Conservation (phyloP, 2,329 filamentous ascomycete genomes). For the Colletotrichum godetiae region DNA sequence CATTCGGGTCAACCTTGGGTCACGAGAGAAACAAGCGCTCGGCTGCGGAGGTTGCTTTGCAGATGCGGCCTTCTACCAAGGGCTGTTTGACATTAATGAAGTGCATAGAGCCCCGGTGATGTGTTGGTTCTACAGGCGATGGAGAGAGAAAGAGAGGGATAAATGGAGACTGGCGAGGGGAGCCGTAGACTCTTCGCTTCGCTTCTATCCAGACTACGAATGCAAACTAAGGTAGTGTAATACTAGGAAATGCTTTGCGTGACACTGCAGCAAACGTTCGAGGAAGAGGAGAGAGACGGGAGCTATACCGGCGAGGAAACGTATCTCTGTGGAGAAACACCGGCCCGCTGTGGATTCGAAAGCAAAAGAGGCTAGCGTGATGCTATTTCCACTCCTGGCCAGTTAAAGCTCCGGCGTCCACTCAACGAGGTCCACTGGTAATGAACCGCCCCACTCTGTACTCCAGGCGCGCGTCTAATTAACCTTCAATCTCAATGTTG, state of each 20-base stretch:
- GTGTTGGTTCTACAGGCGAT: background rate
- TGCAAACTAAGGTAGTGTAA: background rate
- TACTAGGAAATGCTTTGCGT: background rate
- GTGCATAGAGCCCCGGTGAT: background rate
- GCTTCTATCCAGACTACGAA: background rate
- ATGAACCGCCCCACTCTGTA: conserved; percentile 1
- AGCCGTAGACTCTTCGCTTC: background rate
- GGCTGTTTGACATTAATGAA: background rate
- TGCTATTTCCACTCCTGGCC: conserved; percentile 32
- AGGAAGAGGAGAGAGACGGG: background rate
- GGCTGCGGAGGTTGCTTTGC: background rate
- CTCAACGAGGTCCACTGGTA: background rate
- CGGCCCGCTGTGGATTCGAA: conserved; percentile 25
- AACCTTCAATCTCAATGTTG: conserved; percentile 25
- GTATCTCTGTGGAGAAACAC: conserved; percentile 9
- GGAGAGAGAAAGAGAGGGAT: background rate
- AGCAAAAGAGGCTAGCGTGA: conserved; percentile 4
- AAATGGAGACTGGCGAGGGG: background rate
- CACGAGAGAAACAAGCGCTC: background rate
- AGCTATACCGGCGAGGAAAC: background rate
- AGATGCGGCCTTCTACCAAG: background rate
- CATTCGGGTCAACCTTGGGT: background rate
- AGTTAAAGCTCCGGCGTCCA: conserved; percentile 1
- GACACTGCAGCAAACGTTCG: background rate
- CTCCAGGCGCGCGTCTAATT: conserved; percentile 36